Evolutionary conservation across 768 basidiomycete genomes (phyloP).

Genomic region (Obba rivulosa): DNA sequence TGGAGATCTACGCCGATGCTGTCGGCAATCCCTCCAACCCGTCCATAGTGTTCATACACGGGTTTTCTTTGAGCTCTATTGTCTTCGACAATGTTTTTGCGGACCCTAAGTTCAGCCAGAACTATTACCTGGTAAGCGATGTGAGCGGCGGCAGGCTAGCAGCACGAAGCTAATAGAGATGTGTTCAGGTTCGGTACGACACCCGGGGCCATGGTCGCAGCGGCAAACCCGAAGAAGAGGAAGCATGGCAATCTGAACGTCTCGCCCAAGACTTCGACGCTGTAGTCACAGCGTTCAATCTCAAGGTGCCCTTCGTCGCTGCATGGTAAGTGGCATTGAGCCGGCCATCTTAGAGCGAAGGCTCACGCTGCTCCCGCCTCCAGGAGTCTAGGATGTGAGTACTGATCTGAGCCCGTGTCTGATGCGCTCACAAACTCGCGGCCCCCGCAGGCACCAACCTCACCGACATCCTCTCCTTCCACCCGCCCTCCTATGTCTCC

Average conservation of each 20-base stretch:
- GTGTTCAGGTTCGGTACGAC: conserved; percentile 20
- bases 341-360: not conserved
- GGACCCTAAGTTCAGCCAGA: conserved; percentile 6
- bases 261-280: conserved; percentile 19
- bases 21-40: conserved; percentile 17
- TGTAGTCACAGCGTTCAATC: conserved; percentile 10
- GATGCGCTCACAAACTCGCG: not conserved
- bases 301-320: conserved; percentile 7
- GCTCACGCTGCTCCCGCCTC: not conserved
- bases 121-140: conserved; percentile 17
- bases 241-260: conserved; percentile 6
- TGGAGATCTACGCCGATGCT: conserved; percentile 18
- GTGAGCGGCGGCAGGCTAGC: too few species aligned
- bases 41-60: conserved; percentile 19
- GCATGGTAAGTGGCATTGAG: conserved; percentile 4
- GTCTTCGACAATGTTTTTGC: conserved; percentile 16
- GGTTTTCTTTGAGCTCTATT: conserved; percentile 8
- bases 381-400: not conserved
- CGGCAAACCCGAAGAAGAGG: conserved; percentile 7
- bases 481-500: not conserved
- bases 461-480: not conserved
- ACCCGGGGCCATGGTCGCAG: conserved; percentile 20
- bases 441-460: not conserved
- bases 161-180: not conserved
- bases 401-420: not conserved